Conservation (phyloP, 352 stramenopile species). For the Blastocystis sp. region DNA sequence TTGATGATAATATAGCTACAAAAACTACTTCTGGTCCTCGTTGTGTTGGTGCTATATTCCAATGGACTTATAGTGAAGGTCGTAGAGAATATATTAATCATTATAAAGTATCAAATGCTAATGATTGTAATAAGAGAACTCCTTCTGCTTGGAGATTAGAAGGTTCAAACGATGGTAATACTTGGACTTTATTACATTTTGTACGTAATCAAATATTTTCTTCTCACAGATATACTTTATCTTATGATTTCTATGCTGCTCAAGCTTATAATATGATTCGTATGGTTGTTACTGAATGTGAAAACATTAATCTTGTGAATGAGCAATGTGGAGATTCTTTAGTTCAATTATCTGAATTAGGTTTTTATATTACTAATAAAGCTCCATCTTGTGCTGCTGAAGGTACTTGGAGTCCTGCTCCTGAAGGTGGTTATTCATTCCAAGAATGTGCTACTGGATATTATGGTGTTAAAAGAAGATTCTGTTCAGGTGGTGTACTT, state of each 20-base stretch:
- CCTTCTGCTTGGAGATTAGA: slow-evolving; percentile 18
- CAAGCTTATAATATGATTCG: slow-evolving; percentile 15
- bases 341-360: too few relatives aligned
- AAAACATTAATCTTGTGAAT: not conserved
- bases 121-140: slow-evolving; percentile 7
- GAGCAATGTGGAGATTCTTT: too few relatives aligned
- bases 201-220: too few relatives aligned
- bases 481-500: too few relatives aligned
- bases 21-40: slow-evolving; percentile 19
- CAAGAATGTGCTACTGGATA: slow-evolving; percentile 7
- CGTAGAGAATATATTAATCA: slow-evolving; percentile 23
- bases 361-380: too few relatives aligned
- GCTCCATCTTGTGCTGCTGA: too few relatives aligned
- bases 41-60: slow-evolving; percentile 10
- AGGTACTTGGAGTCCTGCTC: too few relatives aligned
- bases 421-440: slow-evolving; percentile 15
- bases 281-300: slow-evolving; percentile 27
- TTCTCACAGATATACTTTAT: too few relatives aligned
- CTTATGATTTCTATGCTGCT: slow-evolving; percentile 20
- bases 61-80: slow-evolving; percentile 33
- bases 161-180: slow-evolving; percentile 22
- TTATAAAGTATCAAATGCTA: slow-evolving; percentile 9
- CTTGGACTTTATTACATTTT: slow-evolving; percentile 27
- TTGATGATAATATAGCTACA: slow-evolving; percentile 20
- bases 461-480: slow-evolving; percentile 8